phyloP scores from a whole-genome alignment of 805 yeast genomes.

The Ogataea philodendri region DNA sequence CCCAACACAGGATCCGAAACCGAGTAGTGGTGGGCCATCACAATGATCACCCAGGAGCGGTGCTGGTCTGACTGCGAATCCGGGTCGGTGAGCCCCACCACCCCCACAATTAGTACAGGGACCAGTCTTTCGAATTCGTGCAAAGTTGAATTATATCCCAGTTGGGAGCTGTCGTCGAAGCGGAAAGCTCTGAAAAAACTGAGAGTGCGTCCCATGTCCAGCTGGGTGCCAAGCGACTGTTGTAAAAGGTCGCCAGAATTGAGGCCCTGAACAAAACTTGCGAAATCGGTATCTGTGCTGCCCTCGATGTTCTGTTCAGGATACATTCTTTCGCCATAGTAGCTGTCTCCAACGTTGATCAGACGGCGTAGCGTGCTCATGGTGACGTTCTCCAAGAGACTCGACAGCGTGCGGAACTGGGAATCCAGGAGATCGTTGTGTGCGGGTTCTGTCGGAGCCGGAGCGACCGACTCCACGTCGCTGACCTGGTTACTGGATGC shows the following conservation, averaged over 20 bases:
- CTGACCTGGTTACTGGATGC: conserved; percentile 1
- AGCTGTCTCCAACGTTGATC: conserved; percentile 16
- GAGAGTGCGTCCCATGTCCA: conserved; percentile 31
- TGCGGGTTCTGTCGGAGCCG: conserved; percentile 10
- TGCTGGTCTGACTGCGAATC: conserved; percentile 20
- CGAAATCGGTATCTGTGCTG: conserved; percentile 39
- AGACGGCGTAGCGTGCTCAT: conserved; percentile 27
- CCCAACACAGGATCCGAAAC: conserved; percentile 39
- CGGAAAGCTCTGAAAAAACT: conserved; percentile 45
- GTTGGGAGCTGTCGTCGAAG: conserved; percentile 30
- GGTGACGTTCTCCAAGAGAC: conserved; percentile 28
- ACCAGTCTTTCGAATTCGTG: conserved; percentile 22
- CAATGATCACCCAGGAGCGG: conserved; percentile 61
- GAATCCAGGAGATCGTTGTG: conserved; percentile 17
- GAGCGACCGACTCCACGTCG: neutral
- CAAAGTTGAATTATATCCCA: conserved; percentile 15
- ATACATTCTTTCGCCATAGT: conserved; percentile 24
- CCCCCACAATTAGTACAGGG: conserved; percentile 33
- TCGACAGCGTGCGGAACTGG: conserved; percentile 30
- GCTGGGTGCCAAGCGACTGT: conserved; percentile 29
- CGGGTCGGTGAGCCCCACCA: conserved; percentile 29
- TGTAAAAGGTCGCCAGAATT: conserved; percentile 25
- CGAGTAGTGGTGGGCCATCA: conserved; percentile 56
- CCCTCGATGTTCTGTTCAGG: conserved; percentile 12
- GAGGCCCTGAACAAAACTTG: conserved; percentile 40